Conservation (phyloP, 2,329 filamentous ascomycete genomes). For the Aschersonia sp. region DNA sequence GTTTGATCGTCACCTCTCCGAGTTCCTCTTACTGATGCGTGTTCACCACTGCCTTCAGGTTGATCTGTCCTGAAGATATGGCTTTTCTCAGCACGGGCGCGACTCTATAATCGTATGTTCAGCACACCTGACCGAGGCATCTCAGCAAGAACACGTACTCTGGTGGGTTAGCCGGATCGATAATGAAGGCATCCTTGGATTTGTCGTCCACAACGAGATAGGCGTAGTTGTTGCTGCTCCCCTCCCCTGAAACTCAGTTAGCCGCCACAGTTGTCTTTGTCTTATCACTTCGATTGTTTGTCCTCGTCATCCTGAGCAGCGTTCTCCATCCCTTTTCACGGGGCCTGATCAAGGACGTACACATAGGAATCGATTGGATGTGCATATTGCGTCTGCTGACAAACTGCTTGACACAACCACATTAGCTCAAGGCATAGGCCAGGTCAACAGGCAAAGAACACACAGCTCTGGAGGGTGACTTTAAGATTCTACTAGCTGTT, state of each 20-base stretch:
- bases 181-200: slow-evolving; percentile 62
- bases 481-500: neutral
- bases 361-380: slow-evolving; percentile 81
- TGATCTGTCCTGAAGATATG: slow-evolving; percentile 56
- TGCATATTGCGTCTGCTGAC: slow-evolving; percentile 43
- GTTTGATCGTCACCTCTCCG: neutral
- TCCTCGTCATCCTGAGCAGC: too few species aligned
- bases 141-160: slow-evolving; percentile 38
- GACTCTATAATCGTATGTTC: slow-evolving; percentile 27
- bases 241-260: slow-evolving; percentile 46
- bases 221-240: slow-evolving; percentile 69
- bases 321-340: too few species aligned
- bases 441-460: neutral
- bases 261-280: slow-evolving; percentile 2
- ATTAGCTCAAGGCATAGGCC: neutral
- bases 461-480: neutral
- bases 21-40: slow-evolving; percentile 77
- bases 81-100: slow-evolving; percentile 56
- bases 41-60: slow-evolving; percentile 82
- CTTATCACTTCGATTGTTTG: neutral
- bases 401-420: neutral
- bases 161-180: slow-evolving; percentile 66
- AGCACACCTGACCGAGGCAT: neutral
- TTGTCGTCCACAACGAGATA: slow-evolving; percentile 70
- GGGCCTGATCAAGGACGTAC: slow-evolving; percentile 31